Conservation (phyloP, 768 basidiomycete species). For the Hydnomerulius pinastri region DNA sequence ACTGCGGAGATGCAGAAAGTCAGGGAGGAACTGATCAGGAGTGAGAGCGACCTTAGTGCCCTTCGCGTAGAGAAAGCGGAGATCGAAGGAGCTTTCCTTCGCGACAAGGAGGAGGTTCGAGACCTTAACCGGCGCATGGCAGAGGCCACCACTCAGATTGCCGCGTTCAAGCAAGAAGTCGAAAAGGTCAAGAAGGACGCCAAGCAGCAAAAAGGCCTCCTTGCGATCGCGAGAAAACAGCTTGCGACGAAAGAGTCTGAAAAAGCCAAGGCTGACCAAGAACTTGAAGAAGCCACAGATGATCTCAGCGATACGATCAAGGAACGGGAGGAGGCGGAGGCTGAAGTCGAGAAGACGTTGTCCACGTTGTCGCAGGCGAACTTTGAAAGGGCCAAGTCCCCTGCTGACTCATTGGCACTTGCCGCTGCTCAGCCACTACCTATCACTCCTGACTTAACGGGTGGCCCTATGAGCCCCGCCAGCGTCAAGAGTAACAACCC, state of each 20-base stretch:
- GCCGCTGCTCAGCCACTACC: constrained; percentile 78
- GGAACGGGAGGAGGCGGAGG: constrained; percentile 60
- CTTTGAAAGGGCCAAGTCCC: constrained; percentile 38
- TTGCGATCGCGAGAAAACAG: constrained; percentile 95
- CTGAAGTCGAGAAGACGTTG: constrained; percentile 42
- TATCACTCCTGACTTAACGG: constrained; percentile 61
- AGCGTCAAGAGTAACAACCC: constrained; percentile 84
- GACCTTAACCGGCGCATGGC: constrained; percentile 84
- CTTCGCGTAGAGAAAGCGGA: constrained; percentile 89
- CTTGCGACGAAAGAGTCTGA: constrained; percentile 81
- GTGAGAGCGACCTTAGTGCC: constrained; percentile 91
- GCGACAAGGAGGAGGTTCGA: constrained; percentile 94
- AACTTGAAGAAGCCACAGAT: constrained; percentile 63
- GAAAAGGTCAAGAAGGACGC: constrained; percentile 93
- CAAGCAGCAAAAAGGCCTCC: constrained; percentile 92
- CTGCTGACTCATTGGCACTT: constrained; percentile 50
- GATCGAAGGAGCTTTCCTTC: constrained; percentile 79
- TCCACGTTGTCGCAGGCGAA: constrained; percentile 4
- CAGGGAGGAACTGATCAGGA: constrained; percentile 77
- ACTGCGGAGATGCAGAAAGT: constrained; percentile 69
- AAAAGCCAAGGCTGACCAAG: constrained; percentile 66
- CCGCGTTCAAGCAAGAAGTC: constrained; percentile 66
- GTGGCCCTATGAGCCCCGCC: constrained; percentile 44
- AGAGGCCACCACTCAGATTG: constrained; percentile 74
- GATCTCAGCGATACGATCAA: constrained; percentile 53